A percentile compares a stretch with the other conserved stretches of the same genome.
These are phyloP conservation scores for Hortaea sp. DNA, from an alignment of 2,329 filamentous ascomycete species.

Conservation along the genomic window DNA sequence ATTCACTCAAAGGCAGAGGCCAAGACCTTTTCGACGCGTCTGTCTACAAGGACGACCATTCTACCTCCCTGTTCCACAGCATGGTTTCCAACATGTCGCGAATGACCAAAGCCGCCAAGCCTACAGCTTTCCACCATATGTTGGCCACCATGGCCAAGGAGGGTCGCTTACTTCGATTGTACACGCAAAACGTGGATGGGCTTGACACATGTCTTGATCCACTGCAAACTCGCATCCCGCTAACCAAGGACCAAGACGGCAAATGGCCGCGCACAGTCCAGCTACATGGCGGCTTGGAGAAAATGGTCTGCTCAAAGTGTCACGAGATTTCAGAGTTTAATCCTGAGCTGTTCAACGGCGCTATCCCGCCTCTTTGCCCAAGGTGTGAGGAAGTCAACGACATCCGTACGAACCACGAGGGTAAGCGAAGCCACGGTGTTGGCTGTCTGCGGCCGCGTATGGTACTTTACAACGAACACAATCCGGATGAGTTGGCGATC, in stretches of 20 bases:
- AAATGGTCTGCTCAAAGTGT: slow-evolving; percentile 97
- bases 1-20: slow-evolving; percentile 74
- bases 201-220: slow-evolving; percentile 79
- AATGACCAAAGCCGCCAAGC: slow-evolving; percentile 64
- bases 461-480: slow-evolving; percentile 94
- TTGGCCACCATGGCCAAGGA: slow-evolving; percentile 82
- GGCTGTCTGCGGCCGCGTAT: slow-evolving; percentile 84
- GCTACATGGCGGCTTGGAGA: slow-evolving; percentile 82
- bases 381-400: slow-evolving; percentile 65
- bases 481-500: slow-evolving; percentile 93
- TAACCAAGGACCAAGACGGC: slow-evolving; percentile 58
- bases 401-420: slow-evolving; percentile 63
- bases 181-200: slow-evolving; percentile 94
- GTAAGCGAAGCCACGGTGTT: slow-evolving; percentile 87
- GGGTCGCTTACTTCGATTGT: slow-evolving; percentile 76
- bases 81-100: slow-evolving; percentile 88
- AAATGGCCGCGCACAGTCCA: slow-evolving; percentile 93
- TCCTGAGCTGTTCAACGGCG: slow-evolving; percentile 65
- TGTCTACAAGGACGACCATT: slow-evolving; percentile 84
- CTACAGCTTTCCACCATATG: slow-evolving; percentile 87
- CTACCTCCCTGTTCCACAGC: slow-evolving; percentile 84
- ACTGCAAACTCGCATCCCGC: slow-evolving; percentile 67
- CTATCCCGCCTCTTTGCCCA: slow-evolving; percentile 66
- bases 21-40: slow-evolving; percentile 96
- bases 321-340: slow-evolving; percentile 66